Base-by-base conservation (phyloP, 2,329 filamentous ascomycete genomes). In the Neofusicoccum ribis region DNA sequence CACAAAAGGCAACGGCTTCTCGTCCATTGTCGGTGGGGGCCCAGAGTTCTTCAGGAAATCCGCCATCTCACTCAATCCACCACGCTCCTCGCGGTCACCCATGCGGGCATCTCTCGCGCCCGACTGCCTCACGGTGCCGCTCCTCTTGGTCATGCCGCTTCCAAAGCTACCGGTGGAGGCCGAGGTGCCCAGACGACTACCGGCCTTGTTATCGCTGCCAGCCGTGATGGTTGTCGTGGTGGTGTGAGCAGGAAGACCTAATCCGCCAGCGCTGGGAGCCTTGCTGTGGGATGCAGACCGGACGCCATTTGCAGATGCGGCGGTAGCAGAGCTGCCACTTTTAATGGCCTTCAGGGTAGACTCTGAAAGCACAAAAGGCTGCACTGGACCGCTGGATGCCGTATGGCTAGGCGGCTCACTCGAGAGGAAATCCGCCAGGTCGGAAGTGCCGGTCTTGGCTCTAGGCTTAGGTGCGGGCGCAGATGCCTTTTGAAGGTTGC, bases 361-460 rank as follows among this genome's bases (percentile, higher is more conserved):
- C 2, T 60, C 61, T 51, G 58, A 43, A n/a, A 66, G 49, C 52
- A 74, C 60, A 43, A 79, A 74, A 0, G 77, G 76, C 58, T 77
- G 69, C 1, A 60, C 56, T 5, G 54, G 54, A 5, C n/a, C 31
- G 20, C 37, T 58, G 3, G 77, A 73, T 51, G 70, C 69, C 47
- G 69, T 71, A 12, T 65, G 69, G 8, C 47, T 36, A 3, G 91
- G 90, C 44, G 89, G 84, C 66, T 85, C 88, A 75, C 86, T 91
- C 66, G 85, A 86, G 46, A 93, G 76, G 72, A 93, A 93, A 68
- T 93, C 91, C 37, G 89, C 86, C 56, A 93, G 44, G 17, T 49
- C 72, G 90, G 87, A 68, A 84, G 79, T 47, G 41, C 59, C 67
- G 81, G 81, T 3, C 71, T 72, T 12, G 78, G n/a, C 56, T 15